Evolutionary conservation across 2,329 filamentous ascomycete genomes (phyloP).

Genomic region (Aspergillus aculeatus): DNA sequence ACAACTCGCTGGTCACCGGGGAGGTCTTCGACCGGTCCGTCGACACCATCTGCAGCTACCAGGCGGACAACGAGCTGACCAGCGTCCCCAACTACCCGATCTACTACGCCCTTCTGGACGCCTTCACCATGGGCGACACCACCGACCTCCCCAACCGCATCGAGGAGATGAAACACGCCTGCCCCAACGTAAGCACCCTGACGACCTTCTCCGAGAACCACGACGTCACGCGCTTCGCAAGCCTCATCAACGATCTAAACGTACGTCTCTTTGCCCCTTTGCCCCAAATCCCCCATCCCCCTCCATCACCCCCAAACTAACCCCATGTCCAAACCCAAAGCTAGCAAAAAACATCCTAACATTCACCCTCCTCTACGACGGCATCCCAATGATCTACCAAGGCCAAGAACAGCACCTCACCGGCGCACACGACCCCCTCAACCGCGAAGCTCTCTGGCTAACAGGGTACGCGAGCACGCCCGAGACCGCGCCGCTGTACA

Average conservation of each 20-base stretch:
- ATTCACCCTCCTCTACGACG: constrained; percentile 58
- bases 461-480: constrained; percentile 45
- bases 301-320: background rate
- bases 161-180: constrained; percentile 25
- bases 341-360: constrained; percentile 62
- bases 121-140: constrained; percentile 35
- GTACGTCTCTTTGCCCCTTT: constrained; percentile 5
- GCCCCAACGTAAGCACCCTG: constrained; percentile 46
- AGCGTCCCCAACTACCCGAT: constrained; percentile 51
- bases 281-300: background rate
- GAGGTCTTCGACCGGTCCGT: constrained; percentile 45
- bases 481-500: constrained; percentile 37
- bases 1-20: constrained; percentile 45
- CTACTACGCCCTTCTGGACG: constrained; percentile 35
- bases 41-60: constrained; percentile 43
- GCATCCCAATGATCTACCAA: constrained; percentile 65
- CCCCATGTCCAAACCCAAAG: constrained; percentile 4
- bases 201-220: constrained; percentile 61
- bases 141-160: constrained; percentile 28
- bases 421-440: constrained; percentile 48
- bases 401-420: constrained; percentile 63
- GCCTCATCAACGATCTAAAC: constrained; percentile 50
- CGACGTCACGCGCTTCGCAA: constrained; percentile 56
- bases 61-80: constrained; percentile 37
- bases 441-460: constrained; percentile 58